These are phyloP conservation scores for Backusella parvicylindrica DNA, from an alignment of 192 early-diverging fungal genomes.

Conservation along the genomic window DNA sequence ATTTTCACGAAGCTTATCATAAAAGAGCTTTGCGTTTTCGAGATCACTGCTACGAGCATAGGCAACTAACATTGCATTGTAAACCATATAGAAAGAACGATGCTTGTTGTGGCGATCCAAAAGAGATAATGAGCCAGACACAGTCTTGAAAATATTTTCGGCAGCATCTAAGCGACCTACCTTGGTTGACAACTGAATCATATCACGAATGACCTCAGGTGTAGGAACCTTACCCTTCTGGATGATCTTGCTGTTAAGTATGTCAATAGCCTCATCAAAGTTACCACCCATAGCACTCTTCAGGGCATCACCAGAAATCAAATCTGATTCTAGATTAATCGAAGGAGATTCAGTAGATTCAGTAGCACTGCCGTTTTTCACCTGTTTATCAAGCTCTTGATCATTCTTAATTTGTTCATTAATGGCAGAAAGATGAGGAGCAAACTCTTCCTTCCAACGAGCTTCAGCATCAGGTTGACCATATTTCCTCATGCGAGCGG, in stretches of 20 bases:
- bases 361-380: neutral
- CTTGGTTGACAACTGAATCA: conserved; percentile 28
- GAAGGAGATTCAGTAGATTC: neutral
- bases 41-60: conserved; percentile 44
- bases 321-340: conserved; percentile 12
- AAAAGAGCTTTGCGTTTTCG: conserved; percentile 40
- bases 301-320: conserved; percentile 19
- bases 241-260: conserved; percentile 26
- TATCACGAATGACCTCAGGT: conserved; percentile 30
- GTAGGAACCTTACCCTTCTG: conserved; percentile 20
- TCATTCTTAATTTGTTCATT: conserved; percentile 5
- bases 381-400: neutral
- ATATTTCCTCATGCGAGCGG: conserved; percentile 13
- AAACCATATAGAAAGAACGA: conserved; percentile 3
- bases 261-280: conserved; percentile 19
- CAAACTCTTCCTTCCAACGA: conserved; percentile 19
- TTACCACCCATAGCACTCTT: conserved; percentile 15
- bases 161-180: conserved; percentile 11
- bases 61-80: conserved; percentile 44
- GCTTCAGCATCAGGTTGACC: neutral
- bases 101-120: conserved; percentile 1
- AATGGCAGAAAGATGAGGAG: conserved; percentile 4
- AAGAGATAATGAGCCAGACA: neutral
- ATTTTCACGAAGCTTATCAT: conserved; percentile 26
- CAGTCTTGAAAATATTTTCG: conserved; percentile 12